Percentiles rank a stretch among this genome's conserved stretches.
Conservation (phyloP, 1,284 basidiomycete species). For the Anthracocystis setariae region DNA sequence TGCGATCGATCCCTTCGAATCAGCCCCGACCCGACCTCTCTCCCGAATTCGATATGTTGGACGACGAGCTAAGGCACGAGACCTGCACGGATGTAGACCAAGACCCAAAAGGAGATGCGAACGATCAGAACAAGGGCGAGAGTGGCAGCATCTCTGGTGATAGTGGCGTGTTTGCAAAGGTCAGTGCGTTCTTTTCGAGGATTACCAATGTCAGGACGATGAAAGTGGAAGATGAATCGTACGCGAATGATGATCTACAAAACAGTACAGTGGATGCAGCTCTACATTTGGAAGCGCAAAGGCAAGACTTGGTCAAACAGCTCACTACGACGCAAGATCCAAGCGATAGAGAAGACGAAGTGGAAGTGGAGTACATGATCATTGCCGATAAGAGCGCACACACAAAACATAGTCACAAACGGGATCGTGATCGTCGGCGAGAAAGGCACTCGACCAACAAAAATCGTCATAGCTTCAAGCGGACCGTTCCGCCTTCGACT, state of each 20-base stretch:
- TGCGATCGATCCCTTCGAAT: constrained; percentile 16
- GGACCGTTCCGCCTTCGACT: not conserved
- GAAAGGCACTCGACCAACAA: not conserved
- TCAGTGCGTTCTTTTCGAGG: not conserved
- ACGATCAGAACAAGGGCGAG: not conserved
- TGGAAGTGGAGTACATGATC: constrained; percentile 34
- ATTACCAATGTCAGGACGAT: constrained; percentile 1
- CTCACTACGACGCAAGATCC: not conserved
- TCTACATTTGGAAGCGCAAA: not conserved
- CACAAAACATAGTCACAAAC: not conserved
- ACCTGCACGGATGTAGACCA: not conserved
- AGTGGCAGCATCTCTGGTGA: not conserved
- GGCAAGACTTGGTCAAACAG: not conserved
- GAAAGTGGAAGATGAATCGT: not conserved
- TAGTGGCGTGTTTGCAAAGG: constrained; percentile 1
- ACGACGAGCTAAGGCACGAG: constrained; percentile 5
- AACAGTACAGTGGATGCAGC: not conserved
- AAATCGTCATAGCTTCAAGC: not conserved
- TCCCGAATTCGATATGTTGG: not conserved
- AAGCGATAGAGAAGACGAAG: constrained; percentile 14
- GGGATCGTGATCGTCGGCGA: not conserved
- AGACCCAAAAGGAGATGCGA: not conserved
- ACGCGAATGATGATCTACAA: not conserved
- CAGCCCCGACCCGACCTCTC: constrained; percentile 8
- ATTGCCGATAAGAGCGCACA: constrained; percentile 20